Conservation (phyloP, 192 early-diverging fungal genomes). For the Coemansia sp. region DNA sequence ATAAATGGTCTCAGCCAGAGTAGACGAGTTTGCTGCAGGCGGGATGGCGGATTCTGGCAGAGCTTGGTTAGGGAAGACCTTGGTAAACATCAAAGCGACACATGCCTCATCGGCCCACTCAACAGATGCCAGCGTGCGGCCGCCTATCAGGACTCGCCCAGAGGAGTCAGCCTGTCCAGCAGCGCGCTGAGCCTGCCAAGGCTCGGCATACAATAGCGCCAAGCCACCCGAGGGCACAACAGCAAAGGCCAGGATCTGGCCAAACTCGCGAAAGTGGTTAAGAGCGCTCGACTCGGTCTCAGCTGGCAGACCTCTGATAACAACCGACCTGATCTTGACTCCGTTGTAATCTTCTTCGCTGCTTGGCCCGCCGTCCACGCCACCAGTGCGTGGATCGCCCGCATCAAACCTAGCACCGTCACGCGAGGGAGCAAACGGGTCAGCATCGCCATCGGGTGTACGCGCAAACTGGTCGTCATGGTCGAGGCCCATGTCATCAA, state of each 20-base stretch:
- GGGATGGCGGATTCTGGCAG: slow-evolving; percentile 28
- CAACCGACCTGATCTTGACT: slow-evolving; percentile 35
- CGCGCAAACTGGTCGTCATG: slow-evolving; percentile 3
- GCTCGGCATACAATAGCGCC: slow-evolving; percentile 43
- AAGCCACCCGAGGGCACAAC: slow-evolving; percentile 22
- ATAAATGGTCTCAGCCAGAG: slow-evolving; percentile 35
- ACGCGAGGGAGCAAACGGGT: slow-evolving; percentile 1
- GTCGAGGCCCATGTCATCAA: slow-evolving; percentile 37
- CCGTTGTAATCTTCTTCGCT: slow-evolving; percentile 34
- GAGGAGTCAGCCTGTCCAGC: slow-evolving; percentile 21
- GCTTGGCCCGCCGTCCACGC: neutral
- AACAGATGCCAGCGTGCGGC: slow-evolving; percentile 20
- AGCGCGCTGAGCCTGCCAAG: slow-evolving; percentile 52
- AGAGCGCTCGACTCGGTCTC: slow-evolving; percentile 35
- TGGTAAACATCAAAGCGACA: slow-evolving; percentile 23
- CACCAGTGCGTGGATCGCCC: neutral
- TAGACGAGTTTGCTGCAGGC: slow-evolving; percentile 10
- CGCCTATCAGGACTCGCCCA: slow-evolving; percentile 31
- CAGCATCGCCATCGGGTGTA: neutral
- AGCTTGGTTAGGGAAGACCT: slow-evolving; percentile 29
- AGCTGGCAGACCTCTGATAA: slow-evolving; percentile 27
- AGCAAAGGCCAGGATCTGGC: slow-evolving; percentile 38
- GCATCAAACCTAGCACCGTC: neutral
- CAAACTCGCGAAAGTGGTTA: slow-evolving; percentile 38
- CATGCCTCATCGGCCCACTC: slow-evolving; percentile 26